Evolutionary conservation across 768 basidiomycete species (phyloP), one percentile per base, ranked within the genome.

Genomic region (Termitomyces sp.): DNA sequence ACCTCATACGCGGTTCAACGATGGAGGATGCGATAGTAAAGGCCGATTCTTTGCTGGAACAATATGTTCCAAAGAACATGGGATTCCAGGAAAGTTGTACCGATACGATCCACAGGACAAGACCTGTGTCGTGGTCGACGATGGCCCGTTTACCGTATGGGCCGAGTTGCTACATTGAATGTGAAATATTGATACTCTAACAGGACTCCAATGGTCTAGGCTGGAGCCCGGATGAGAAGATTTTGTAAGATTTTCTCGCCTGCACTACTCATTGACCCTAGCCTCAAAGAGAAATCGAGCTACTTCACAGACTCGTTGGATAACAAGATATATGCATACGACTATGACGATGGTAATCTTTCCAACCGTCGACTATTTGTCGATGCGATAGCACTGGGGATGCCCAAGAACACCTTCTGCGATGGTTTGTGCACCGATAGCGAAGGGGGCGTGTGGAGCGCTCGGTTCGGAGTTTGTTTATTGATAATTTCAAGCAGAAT

Each of bases 31-130:
- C 64, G 85, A 87, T 63, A 76, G 71, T 56, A 71, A 76, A 61
- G 86, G 86, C 6, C 78, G 84, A 41, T 87, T 82, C 66, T 80
- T 87, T 61, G 82, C 84, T 23, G 86, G 86, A n/a, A 83, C 85
- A 0, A 66, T 87, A 49, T 78, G 71, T 60, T 81, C 79, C 52
- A 70, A 75, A 61, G 74, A 78, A 48, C 74, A 74, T 48, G 71
- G 67, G 23, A 73, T 86, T 47, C 76, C 81, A 3, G 86, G 86
- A 10, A 74, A 77, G 59, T 68, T 88, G 35, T 87, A 80, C 66
- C 74, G 74, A 67, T 85, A 79, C 63, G 83, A 86, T 66, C 82
- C 86, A 27, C 54, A 61, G 40, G 74, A 73, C 47, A 70, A 65
- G n/a, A 70, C 65, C 27, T 82, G 81, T 64, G 70, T 66, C 30